Percentiles rank a stretch among this genome's conserved stretches.
phyloP scores from a whole-genome alignment of 306 rosid species.

The Cucurbita moschata region DNA sequence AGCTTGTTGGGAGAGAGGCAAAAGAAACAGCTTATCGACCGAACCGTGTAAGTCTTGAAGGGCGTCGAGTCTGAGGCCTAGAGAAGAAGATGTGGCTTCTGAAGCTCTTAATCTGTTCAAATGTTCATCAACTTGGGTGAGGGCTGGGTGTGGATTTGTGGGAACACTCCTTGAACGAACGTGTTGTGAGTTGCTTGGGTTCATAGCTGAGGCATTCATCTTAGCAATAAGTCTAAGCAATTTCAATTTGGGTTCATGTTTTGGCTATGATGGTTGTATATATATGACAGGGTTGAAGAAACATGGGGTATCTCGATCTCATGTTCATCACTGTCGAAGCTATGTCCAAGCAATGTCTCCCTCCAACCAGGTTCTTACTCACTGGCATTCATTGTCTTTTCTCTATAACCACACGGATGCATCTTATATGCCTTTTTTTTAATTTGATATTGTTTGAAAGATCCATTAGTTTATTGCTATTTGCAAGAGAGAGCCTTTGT shows the following conservation, averaged over 20 bases:
- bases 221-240: not conserved
- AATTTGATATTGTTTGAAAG: not conserved
- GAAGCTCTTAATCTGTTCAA: conserved; percentile 3
- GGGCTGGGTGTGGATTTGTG: conserved; percentile 9
- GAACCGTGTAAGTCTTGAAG: conserved; percentile 12
- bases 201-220: not conserved
- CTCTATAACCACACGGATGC: not conserved
- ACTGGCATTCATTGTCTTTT: conserved; percentile 1
- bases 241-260: not conserved
- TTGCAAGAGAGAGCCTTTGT: not conserved
- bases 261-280: not conserved
- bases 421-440: not conserved
- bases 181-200: conserved; percentile 1
- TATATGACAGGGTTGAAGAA: not conserved
- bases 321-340: conserved; percentile 5
- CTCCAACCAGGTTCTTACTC: conserved; percentile 3
- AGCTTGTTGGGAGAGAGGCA: conserved; percentile 9
- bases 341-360: conserved; percentile 4
- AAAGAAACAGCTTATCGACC: conserved; percentile 9
- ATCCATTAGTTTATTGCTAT: not conserved
- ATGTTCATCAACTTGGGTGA: conserved; percentile 10
- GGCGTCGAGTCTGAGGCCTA: conserved; percentile 3
- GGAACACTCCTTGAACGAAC: conserved; percentile 13
- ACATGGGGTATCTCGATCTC: conserved; percentile 18
- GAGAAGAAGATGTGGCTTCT: not conserved